Base-by-base conservation (phyloP, 1,284 basidiomycete genomes). In the Stereum hirsutum region DNA sequence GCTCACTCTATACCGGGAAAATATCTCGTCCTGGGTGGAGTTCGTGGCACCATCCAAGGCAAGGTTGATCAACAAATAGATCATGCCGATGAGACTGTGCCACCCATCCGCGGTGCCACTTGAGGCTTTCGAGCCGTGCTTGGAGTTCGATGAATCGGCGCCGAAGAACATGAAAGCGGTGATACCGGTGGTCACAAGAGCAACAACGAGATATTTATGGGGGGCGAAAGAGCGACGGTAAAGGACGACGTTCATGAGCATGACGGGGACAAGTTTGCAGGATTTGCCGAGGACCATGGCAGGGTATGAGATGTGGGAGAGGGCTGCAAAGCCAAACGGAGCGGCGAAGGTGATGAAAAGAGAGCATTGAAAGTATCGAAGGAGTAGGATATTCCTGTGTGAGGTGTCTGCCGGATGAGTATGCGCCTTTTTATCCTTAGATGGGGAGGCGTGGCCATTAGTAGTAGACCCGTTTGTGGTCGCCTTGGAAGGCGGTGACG, bases 211-310 rank as follows among this genome's bases (percentile, higher is more conserved):
- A 61, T 98, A 98, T 61, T 98, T 98, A 76, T 97, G 85, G 1
- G 81, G 75, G 0, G 91, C 89, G 64, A 97, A 99, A 49, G 78
- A 73, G 42, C 92, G 81, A 43, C 90, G 87, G 65, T 96, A 96
- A 45, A 90, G 70, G 32, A 91, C 59, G 50, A 95, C 80, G 64
- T 95, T 95, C 89, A 95, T 93, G 62, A 95, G 70, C 76, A 96
- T 89, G 48, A 96, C 92, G 2, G 93, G 92, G 14, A 96, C 87
- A 55, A 96, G 89, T 63, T 99, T 99, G 76, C 95, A 99, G 0
- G 93, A 97, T 64, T 99, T 99, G 48, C 91, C 95, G 49, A 99
- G 82, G 30, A 98, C 94, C 84, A 98, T 93, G 14, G 95, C 93
- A 23, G 96, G 96, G 70, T 98, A 99, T 15, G 91, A 93, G 58